These are phyloP conservation scores for Diplodia intermedia DNA, from an alignment of 2,329 filamentous ascomycete species.

Conservation along the genomic window DNA sequence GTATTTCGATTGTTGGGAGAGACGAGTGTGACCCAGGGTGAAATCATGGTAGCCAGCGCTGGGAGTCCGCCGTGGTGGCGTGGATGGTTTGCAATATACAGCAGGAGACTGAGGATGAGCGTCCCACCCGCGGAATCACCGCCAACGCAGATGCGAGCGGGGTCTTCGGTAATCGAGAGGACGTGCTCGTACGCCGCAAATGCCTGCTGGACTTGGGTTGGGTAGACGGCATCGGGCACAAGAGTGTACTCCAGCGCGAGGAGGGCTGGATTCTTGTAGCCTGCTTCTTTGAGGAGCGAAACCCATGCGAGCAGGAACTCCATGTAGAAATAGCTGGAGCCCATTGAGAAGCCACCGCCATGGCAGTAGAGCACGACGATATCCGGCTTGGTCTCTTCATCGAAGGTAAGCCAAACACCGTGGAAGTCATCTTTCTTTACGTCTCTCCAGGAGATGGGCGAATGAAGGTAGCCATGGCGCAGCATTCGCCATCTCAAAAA, in stretches of 20 bases:
- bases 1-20: conserved; percentile 73
- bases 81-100: conserved; percentile 65
- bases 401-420: conserved; percentile 73
- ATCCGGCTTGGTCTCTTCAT: conserved; percentile 69
- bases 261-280: conserved; percentile 77
- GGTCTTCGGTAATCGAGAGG: conserved; percentile 62
- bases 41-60: conserved; percentile 74
- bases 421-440: conserved; percentile 60
- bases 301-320: conserved; percentile 81
- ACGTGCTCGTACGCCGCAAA: conserved; percentile 75
- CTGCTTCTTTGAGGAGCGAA: conserved; percentile 66
- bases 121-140: conserved; percentile 84
- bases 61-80: conserved; percentile 56
- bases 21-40: conserved; percentile 79
- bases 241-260: conserved; percentile 83
- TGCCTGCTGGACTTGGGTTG: conserved; percentile 74
- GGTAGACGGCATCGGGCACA: conserved; percentile 75
- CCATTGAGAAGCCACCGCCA: conserved; percentile 85
- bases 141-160: conserved; percentile 70
- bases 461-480: conserved; percentile 70
- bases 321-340: conserved; percentile 81
- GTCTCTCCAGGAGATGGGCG: conserved; percentile 70
- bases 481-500: conserved; percentile 79
- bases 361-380: conserved; percentile 84
- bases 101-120: conserved; percentile 73